These are phyloP conservation scores for Globisporangium mamillatum DNA, from an alignment of 352 stramenopile genomes.

Conservation along the genomic window DNA sequence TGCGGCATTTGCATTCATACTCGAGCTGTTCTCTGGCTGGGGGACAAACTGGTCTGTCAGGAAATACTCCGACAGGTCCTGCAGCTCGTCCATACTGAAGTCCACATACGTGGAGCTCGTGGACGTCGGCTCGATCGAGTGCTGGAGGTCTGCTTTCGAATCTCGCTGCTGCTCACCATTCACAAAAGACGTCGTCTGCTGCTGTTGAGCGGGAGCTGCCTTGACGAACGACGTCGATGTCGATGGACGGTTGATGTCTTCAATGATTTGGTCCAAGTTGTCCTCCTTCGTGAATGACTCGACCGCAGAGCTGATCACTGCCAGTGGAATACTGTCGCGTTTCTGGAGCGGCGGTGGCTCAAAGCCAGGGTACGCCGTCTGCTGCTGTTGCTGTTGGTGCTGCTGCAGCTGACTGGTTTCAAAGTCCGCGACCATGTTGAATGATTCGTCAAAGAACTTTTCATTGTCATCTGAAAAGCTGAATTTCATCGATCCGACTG, in stretches of 20 bases:
- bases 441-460: slow-evolving; percentile 61
- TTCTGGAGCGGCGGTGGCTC: slow-evolving; percentile 31
- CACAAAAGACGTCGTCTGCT: slow-evolving; percentile 23
- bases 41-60: slow-evolving; percentile 47
- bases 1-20: background rate
- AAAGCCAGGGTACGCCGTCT: slow-evolving; percentile 14
- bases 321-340: slow-evolving; percentile 67
- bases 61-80: slow-evolving; percentile 76
- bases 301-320: slow-evolving; percentile 55
- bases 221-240: slow-evolving; percentile 44
- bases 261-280: slow-evolving; percentile 77
- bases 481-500: slow-evolving; percentile 68
- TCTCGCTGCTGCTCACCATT: slow-evolving; percentile 25
- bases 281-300: slow-evolving; percentile 75
- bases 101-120: slow-evolving; percentile 45
- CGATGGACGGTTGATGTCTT: slow-evolving; percentile 62
- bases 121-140: slow-evolving; percentile 32
- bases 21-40: slow-evolving; percentile 9
- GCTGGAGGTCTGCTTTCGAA: slow-evolving; percentile 19
- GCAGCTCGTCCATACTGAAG: slow-evolving; percentile 68
- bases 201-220: background rate
- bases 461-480: slow-evolving; percentile 68
- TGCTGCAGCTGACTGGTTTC: slow-evolving; percentile 17
- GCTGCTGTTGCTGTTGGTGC: slow-evolving; percentile 23
- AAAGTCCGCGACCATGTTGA: slow-evolving; percentile 34